A percentile compares a stretch with the other conserved stretches of the same genome.
Evolutionary conservation across 352 stramenopile species (phyloP).

Genomic region (Thraustochytrium striatum): DNA sequence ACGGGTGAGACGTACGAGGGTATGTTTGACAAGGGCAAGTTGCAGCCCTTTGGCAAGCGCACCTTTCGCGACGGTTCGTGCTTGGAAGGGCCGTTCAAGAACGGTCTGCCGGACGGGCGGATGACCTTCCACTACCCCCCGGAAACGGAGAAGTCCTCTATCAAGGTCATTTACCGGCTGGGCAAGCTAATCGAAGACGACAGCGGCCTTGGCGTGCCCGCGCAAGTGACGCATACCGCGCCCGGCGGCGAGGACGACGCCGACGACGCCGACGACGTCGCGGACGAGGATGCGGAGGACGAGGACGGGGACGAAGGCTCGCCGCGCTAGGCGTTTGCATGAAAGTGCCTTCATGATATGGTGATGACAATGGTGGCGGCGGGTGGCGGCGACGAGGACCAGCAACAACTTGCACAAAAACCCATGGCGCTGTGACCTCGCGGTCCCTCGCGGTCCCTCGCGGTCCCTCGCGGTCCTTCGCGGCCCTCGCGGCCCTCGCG

Average conservation of each 20-base stretch:
- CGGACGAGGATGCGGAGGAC: neutral
- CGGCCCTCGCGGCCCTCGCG: neutral
- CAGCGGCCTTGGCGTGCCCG: neutral
- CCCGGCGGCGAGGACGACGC: neutral
- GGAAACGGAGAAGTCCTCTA: neutral
- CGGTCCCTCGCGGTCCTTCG: neutral
- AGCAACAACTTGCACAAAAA: neutral
- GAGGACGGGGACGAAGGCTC: neutral
- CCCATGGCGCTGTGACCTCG: neutral
- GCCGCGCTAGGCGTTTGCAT: slow-evolving; percentile 10
- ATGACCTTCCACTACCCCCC: neutral
- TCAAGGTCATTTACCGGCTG: slow-evolving; percentile 9
- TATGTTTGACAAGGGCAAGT: slow-evolving; percentile 25
- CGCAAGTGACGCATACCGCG: neutral
- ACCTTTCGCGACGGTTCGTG: slow-evolving; percentile 30
- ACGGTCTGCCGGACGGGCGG: slow-evolving; percentile 21
- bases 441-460: too few relatives aligned
- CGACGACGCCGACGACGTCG: neutral
- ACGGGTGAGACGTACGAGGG: slow-evolving; percentile 24
- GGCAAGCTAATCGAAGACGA: neutral
- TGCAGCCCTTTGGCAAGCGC: neutral
- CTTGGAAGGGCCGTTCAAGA: slow-evolving; percentile 6
- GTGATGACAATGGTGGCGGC: neutral
- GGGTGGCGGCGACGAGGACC: neutral
- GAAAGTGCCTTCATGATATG: neutral